Evolutionary conservation across 2,329 filamentous ascomycete genomes (phyloP), one percentile per base, ranked within the genome.

Genomic region (Ascochyta lentis): DNA sequence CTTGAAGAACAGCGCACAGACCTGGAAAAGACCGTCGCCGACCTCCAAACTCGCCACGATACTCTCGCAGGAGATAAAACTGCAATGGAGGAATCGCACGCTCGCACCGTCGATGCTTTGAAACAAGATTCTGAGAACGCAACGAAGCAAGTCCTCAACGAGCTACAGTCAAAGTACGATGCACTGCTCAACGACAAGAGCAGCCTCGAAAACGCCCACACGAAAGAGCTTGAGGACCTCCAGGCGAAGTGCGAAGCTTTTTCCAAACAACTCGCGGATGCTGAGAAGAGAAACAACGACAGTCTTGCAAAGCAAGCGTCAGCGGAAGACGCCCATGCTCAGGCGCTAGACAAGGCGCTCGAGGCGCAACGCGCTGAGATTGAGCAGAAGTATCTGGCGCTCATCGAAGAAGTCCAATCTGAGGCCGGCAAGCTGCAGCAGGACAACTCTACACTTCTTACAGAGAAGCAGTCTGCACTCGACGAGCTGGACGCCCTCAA

Each of bases 1-100:
- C 61, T 62, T 10, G 58, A 69, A 19, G 55, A 67, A 13, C 58
- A 63, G 16, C 59, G 64, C 42, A 39, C 50, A 9, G 59, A 54
- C 12, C 66, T 70, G 15, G 61, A 67, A 29, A 66, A 64, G 9
- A 59, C 68, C 13, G 56, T 73, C 45, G 54, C 60, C n/a, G 69
- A 73, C 15, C 62, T 75, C 22, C 69, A 72, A 45, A 60, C 65
- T 3, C 67, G 66, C 19, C 64, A 72, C 40, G 67, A 72, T 42
- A 61, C 58, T 19, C 55, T 74, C 0, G 38, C 70, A 6, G 65
- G 67, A 44, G 71, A 74, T 13, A 74, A 70, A 57, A 69, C 63
- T 0, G 48, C 58, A 15, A 68, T 67, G 5, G 67, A 73, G 49
- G 67, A 73, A 31, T 62, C 68, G 4, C 71, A 75, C 24, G 59